Evolutionary conservation across 2,329 filamentous ascomycete species (phyloP), one percentile per base, ranked within the genome.

Genomic region (Chaetomium olivaceum): DNA sequence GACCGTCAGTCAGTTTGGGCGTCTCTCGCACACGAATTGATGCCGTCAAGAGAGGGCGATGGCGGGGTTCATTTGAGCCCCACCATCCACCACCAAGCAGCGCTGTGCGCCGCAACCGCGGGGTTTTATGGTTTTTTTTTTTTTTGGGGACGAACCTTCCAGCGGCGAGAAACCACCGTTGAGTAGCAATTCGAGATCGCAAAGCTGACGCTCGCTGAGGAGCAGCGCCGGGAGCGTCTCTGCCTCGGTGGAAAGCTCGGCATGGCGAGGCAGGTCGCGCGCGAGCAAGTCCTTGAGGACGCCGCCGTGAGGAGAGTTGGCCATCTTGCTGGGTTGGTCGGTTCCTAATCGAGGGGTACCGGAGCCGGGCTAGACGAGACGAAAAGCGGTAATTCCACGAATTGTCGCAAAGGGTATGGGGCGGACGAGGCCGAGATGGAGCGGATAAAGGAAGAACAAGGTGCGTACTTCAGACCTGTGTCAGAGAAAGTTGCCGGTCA

Each of bases 91-190:
- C 2, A 27, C 14, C 43, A 33, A 16, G 39, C 16, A 7, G 39
- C 39, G 39, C 39, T n/a, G 39, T 19, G 11, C 31, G 52, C 25
- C 33, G 11, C 27, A 8, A 46, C 25, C 8, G 33, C 23, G 48
- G 58, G 52, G 33, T 58, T 16, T 27, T 25, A 27, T 52, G 48
- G 3, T 29, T 29, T 29, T 29, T 36, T 36, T 25, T 16, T 58
- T 36, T 65, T 58, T 58, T 31, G 56, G 59, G 29, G 48, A 85
- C 88, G 69, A 75, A 96, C 93, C 95, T 87, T 99, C 94, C 50
- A 99, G 87, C 66, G 95, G 95, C 71, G 93, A 97, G 84, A 99
- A 99, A 71, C 95, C 95, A 77, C 95, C 95, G 80, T 93, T 98
- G 79, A 99, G 89, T 76, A 99, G 93, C 80, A 99, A 82, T 82